These are phyloP conservation scores for Neurospora tetraspora DNA, from an alignment of 495 filamentous ascomycete genomes.

Conservation along the genomic window DNA sequence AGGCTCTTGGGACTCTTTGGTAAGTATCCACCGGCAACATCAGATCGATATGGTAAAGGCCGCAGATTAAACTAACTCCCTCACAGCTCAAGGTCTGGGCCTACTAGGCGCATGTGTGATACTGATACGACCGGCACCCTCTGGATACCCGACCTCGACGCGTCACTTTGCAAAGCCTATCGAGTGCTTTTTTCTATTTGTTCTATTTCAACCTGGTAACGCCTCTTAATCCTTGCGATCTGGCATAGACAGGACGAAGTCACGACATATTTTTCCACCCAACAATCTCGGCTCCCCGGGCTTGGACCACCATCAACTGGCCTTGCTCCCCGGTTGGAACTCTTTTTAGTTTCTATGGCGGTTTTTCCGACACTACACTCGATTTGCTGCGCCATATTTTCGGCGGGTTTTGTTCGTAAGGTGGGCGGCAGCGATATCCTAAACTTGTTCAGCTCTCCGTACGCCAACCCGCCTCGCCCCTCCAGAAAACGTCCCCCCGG, in stretches of 20 bases:
- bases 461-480: not conserved
- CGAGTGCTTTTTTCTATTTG: conserved; percentile 20
- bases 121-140: conserved; percentile 15
- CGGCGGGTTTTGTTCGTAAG: conserved; percentile 11
- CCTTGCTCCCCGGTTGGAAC: conserved; percentile 2
- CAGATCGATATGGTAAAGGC: not conserved
- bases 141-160: conserved; percentile 22
- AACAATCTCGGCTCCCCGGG: conserved; percentile 24
- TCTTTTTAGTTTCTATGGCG: conserved; percentile 6
- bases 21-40: conserved; percentile 40
- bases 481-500: not conserved
- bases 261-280: conserved; percentile 38
- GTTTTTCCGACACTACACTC: conserved; percentile 23
- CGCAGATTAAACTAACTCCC: conserved; percentile 15
- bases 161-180: conserved; percentile 22
- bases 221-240: conserved; percentile 35
- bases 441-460: not conserved
- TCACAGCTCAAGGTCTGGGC: conserved; percentile 81
- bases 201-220: conserved; percentile 34
- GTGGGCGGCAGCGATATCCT: conserved; percentile 9
- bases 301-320: conserved; percentile 8
- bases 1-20: conserved; percentile 97
- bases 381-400: conserved; percentile 10
- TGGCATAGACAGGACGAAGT: conserved; percentile 44
- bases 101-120: conserved; percentile 34